Evolutionary conservation across 352 stramenopile species (phyloP), one percentile per base, ranked within the genome.

Genomic region (Saprolegnia diclina): DNA sequence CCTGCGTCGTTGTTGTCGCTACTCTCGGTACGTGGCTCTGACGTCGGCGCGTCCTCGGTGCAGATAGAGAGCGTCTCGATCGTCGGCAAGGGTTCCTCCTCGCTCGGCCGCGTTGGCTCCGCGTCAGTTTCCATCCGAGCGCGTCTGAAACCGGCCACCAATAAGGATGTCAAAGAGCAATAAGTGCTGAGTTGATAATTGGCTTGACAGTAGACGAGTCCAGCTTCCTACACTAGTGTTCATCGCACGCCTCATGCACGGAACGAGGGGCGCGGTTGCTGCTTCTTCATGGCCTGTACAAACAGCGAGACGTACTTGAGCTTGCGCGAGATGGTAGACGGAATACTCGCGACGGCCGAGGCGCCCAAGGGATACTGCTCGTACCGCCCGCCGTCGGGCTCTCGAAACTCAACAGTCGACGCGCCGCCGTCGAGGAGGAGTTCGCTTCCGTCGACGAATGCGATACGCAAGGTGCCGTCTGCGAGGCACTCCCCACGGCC

Each of bases 301-400:
- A 69, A 69, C 16, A 69, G 53, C 21, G 63, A 61, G 18, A 69
- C 63, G 40, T 69, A 69, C 37, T 69, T 69, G n/a, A 69, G 63
- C 24, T 52, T 52, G 13, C 45, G 29, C 37, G 63, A 59, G 19
- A 69, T 52, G 53, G 40, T 19, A 4, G 22, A 56, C 11, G 63
- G 63, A 19, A 69, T 69, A 2, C 26, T 10, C 50, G 24, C 62
- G 26, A 52, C 16, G 10, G 26, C 18, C 7, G 32, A 18, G 14
- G 35, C 35, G 11, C 19, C 32, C 13, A 69, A 24, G 19, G 63
- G 63, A 46, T 37, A 69, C 46, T 61, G 26, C 16, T 48, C 63
- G 29, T 54, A 69, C 38, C n/a, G n/a, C 11, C 14, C 29, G 10
- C 29, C 63, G 11, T 35, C 45, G 9, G 26, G 18, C 10, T 52